Evolutionary conservation across 352 stramenopile genomes (phyloP).

Genomic region (Thalassiosira livingstoniorum): DNA sequence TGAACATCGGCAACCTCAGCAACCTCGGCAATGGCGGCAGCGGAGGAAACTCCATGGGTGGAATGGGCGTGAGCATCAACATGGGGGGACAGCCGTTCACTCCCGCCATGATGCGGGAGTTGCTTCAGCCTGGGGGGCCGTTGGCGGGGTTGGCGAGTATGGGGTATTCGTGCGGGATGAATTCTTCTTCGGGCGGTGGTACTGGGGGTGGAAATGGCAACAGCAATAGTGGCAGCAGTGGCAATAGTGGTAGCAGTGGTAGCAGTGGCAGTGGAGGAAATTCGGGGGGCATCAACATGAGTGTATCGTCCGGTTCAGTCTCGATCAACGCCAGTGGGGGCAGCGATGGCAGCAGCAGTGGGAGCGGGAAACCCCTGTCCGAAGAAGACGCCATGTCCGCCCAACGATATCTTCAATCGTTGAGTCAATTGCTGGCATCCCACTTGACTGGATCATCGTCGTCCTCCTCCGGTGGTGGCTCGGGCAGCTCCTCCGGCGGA

Average conservation of each 20-base stretch:
- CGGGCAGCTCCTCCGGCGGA: not conserved
- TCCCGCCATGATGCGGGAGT: slow-evolving; percentile 17
- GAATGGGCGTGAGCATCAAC: slow-evolving; percentile 4
- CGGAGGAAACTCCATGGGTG: not conserved
- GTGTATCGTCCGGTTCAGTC: too few species aligned
- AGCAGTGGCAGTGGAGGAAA: not conserved
- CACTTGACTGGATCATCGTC: not conserved
- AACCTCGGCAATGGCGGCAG: not conserved
- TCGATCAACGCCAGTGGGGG: too few species aligned
- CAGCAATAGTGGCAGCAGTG: not conserved
- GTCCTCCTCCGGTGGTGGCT: not conserved
- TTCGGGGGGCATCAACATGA: not conserved
- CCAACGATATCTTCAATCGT: slow-evolving; percentile 19
- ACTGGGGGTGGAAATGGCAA: slow-evolving; percentile 2
- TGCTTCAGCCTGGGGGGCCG: not conserved
- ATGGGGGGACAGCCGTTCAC: slow-evolving; percentile 14
- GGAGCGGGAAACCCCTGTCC: not conserved
- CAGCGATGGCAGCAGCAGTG: slow-evolving; percentile 1
- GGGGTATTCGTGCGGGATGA: not conserved
- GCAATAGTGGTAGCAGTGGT: slow-evolving; percentile 4
- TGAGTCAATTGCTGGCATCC: slow-evolving; percentile 12
- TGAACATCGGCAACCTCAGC: not conserved
- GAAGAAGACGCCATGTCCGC: slow-evolving; percentile 5
- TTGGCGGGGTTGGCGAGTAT: not conserved
- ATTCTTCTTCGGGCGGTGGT: not conserved